These are phyloP conservation scores for Kwoniella pini DNA, from an alignment of 768 basidiomycete genomes.

Conservation along the genomic window DNA sequence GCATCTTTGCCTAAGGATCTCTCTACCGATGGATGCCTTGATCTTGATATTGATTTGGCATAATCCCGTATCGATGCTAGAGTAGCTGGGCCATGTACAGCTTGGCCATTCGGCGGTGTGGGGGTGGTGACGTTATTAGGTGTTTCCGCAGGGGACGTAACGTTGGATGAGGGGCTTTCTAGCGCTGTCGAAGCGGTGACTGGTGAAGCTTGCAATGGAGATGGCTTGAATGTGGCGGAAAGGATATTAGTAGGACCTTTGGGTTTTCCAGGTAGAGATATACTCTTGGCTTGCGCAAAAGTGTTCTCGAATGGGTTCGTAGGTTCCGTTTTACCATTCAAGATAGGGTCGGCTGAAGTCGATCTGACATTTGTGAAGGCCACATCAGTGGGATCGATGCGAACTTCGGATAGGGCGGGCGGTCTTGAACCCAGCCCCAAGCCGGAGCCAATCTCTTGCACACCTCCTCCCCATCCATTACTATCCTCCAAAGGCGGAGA, in stretches of 20 bases:
- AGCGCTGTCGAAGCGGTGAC: constrained; percentile 18
- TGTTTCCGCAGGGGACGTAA: constrained; percentile 21
- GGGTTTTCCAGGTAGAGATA: constrained; percentile 8
- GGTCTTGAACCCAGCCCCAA: constrained; percentile 20
- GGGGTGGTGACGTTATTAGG: constrained; percentile 11
- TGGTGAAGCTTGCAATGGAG: constrained; percentile 40
- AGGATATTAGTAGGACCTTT: constrained; percentile 15
- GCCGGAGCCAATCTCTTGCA: constrained; percentile 48
- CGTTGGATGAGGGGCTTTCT: constrained; percentile 7
- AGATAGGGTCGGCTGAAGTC: constrained; percentile 20
- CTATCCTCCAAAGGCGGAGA: constrained; percentile 4
- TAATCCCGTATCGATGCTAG: constrained; percentile 43
- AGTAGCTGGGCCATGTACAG: constrained; percentile 10
- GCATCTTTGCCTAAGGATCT: constrained; percentile 16
- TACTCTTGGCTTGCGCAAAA: constrained; percentile 14
- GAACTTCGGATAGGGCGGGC: constrained; percentile 3
- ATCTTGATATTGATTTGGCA: constrained; percentile 24
- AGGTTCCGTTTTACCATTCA: constrained; percentile 11
- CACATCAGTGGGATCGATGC: constrained; percentile 15
- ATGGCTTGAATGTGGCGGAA: constrained; percentile 38
- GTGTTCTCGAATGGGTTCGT: constrained; percentile 16
- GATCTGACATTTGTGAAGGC: constrained; percentile 5
- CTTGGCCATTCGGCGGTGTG: constrained; percentile 2
- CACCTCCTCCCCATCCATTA: constrained; percentile 32
- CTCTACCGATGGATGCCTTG: constrained; percentile 21